Evolutionary conservation across 2,329 filamentous ascomycete genomes (phyloP), one percentile per base, ranked within the genome.

Genomic region (Aspergillus fumigatiaffinis): DNA sequence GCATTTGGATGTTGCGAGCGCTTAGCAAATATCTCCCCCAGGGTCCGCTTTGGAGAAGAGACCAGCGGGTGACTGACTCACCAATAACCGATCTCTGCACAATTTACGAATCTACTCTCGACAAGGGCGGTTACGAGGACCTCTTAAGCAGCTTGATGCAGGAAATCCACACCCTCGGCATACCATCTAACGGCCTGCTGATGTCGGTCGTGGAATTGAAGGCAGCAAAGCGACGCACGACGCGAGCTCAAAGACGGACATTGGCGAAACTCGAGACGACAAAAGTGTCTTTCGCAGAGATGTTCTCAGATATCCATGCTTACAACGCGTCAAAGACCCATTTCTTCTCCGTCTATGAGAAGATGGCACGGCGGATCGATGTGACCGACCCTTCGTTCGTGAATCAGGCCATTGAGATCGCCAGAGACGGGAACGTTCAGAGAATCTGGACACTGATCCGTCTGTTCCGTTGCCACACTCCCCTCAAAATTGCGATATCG

Each of bases 401-500:
- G 20, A 56, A 68, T 20, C 64, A 71, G 32, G 65, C 67, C 32
- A 55, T 76, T 35, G 60, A 62, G 9, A 60, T 73, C 47, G 72
- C 67, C 7, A 63, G 72, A 56, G 67, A 64, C 2, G 71, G 70
- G 6, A 63, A 71, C 52, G 60, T 67, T 12, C 52, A 59, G 32
- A 63, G 52, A 52, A 63, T 67, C 54, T 69, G 63, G 63, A 68
- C 63, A 4, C 47, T 76, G 5, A 60, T 76, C 5, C 68, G 70
- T 28, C 59, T 77, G 6, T 65, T 77, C 9, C 65, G 68, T 20
- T 67, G 64, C 10, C 74, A 77, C 53, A 74, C 66, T 0, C 71
- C 74, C 1, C 64, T 77, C 21, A 74, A 77, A 49, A 60, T 76
- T 8, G 72, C 71, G 20, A 60, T 77, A 4, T 65, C 73, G 28